phyloP scores from a whole-genome alignment of 441 rosid species.

The California macrophylla region DNA sequence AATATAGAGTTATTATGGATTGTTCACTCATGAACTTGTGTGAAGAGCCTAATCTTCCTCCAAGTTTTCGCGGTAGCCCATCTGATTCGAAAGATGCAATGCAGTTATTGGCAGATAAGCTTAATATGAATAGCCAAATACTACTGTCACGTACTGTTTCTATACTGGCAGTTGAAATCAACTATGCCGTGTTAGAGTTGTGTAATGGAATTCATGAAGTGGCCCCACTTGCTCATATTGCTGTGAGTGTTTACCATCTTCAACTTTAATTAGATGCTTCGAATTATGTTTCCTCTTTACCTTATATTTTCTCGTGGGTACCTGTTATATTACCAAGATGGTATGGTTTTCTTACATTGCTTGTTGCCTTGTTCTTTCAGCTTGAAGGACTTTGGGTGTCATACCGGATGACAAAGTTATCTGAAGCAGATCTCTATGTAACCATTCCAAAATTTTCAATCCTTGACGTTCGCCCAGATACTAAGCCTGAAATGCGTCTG shows the following conservation, averaged over 20 bases:
- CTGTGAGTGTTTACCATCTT: slow-evolving; percentile 41
- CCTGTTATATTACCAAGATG: not conserved
- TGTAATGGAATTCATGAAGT: slow-evolving; percentile 71
- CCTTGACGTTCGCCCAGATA: slow-evolving; percentile 74
- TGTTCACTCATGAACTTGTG: slow-evolving; percentile 56
- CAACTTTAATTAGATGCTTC: not conserved
- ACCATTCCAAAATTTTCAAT: slow-evolving; percentile 84
- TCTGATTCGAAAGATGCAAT: slow-evolving; percentile 68
- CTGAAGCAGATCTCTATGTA: slow-evolving; percentile 87
- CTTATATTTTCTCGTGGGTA: slow-evolving; percentile 1
- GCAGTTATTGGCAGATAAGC: slow-evolving; percentile 77
- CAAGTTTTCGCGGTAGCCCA: slow-evolving; percentile 78
- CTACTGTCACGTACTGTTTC: slow-evolving; percentile 77
- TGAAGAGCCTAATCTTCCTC: slow-evolving; percentile 89
- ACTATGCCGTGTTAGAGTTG: slow-evolving; percentile 85
- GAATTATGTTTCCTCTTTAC: not conserved
- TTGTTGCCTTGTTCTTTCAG: slow-evolving; percentile 40
- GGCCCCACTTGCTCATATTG: slow-evolving; percentile 85
- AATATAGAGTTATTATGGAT: slow-evolving; percentile 71
- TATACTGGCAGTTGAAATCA: slow-evolving; percentile 78
- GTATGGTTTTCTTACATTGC: not conserved
- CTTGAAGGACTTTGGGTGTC: slow-evolving; percentile 97
- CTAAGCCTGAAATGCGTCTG: slow-evolving; percentile 95
- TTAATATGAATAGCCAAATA: slow-evolving; percentile 79
- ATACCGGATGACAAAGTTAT: slow-evolving; percentile 76